phyloP scores from a whole-genome alignment of 495 filamentous ascomycete species.

The Aspergillus sparsus region DNA sequence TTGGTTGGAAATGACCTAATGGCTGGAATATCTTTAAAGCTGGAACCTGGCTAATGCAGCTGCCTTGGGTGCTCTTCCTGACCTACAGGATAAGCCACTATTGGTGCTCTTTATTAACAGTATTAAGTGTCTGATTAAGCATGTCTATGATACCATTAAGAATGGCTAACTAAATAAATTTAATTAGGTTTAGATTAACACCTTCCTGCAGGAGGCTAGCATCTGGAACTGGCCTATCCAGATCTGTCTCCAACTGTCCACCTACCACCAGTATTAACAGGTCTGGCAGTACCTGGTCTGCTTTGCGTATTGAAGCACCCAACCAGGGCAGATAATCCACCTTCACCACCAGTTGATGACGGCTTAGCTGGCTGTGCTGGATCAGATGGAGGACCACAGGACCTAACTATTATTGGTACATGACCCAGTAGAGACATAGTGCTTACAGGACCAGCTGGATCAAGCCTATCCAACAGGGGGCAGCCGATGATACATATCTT shows the following conservation, averaged over 20 bases:
- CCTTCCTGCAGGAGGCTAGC: not conserved
- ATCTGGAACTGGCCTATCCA: conserved; percentile 4
- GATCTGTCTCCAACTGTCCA: not conserved
- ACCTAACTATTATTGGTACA: no score
- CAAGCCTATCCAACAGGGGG: no score
- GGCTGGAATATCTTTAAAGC: no score
- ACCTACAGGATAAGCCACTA: no score
- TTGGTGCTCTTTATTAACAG: not conserved
- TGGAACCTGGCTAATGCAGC: no score
- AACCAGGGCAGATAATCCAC: not conserved
- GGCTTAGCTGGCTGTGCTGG: conserved; percentile 5
- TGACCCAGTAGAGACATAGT: no score
- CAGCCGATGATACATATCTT: no score
- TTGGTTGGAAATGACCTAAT: no score
- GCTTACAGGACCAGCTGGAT: no score
- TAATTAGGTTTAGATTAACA: conserved; percentile 1
- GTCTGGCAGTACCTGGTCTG: conserved; percentile 11
- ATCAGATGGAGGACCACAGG: conserved; percentile 2
- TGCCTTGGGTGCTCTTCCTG: no score
- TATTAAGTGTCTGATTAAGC: not conserved
- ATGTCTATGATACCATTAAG: not conserved
- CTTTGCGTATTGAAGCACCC: not conserved
- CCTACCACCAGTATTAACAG: conserved; percentile 4
- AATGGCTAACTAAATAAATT: not conserved
- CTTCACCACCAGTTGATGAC: conserved; percentile 4